Conservation (phyloP, 2,329 filamentous ascomycete species). For the Leptographium wingfieldii region DNA sequence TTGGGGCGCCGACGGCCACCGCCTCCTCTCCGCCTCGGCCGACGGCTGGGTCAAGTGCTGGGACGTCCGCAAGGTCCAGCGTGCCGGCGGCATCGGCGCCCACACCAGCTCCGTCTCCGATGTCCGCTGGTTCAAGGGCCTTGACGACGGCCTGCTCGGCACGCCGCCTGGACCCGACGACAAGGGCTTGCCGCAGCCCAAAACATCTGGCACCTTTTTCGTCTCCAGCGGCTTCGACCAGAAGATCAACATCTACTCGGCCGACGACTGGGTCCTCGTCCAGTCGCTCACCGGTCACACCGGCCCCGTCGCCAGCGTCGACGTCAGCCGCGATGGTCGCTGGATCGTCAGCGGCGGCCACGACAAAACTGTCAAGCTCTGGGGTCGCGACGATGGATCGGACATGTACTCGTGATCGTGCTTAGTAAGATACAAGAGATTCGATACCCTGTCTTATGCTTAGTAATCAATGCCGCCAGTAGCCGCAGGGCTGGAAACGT, state of each 20-base stretch:
- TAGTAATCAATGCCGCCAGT: neutral
- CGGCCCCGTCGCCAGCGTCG: constrained; percentile 80
- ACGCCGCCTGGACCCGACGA: constrained; percentile 47
- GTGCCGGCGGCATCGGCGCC: constrained; percentile 74
- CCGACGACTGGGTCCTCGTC: constrained; percentile 86
- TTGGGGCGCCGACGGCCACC: constrained; percentile 82
- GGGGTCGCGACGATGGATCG: constrained; percentile 71
- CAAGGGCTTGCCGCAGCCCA: constrained; percentile 56
- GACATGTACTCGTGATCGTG: constrained; percentile 4
- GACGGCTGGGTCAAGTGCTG: constrained; percentile 98
- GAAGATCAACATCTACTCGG: constrained; percentile 89
- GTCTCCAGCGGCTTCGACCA: constrained; percentile 87
- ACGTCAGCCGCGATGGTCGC: constrained; percentile 71
- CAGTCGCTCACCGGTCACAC: constrained; percentile 85
- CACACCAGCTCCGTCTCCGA: constrained; percentile 89
- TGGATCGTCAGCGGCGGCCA: constrained; percentile 95
- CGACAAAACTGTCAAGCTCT: constrained; percentile 90
- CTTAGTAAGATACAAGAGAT: neutral
- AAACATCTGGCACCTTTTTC: constrained; percentile 84
- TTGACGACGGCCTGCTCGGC: constrained; percentile 58
- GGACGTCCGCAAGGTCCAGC: constrained; percentile 84
- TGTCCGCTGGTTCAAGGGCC: constrained; percentile 83
- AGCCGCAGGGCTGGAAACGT: neutral
- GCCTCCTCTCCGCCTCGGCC: constrained; percentile 82
- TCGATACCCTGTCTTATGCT: no score